Evolutionary conservation across 306 rosid genomes (phyloP).

Genomic region (Glycine tomentella): DNA sequence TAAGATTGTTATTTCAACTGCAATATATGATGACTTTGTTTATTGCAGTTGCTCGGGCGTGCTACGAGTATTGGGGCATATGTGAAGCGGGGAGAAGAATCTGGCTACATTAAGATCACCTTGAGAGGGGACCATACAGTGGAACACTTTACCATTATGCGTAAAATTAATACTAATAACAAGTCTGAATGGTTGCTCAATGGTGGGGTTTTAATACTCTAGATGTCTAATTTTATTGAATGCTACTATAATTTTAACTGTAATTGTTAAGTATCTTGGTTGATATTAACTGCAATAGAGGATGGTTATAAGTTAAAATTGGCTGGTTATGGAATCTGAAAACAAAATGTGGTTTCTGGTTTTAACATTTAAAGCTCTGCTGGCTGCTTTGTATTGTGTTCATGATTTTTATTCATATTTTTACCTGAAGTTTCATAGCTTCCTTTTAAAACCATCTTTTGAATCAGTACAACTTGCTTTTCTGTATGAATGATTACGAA

Average conservation of each 20-base stretch:
- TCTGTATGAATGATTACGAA: conserved; percentile 18
- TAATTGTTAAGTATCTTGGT: conserved; percentile 36
- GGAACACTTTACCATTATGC: conserved; percentile 62
- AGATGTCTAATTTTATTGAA: conserved; percentile 12
- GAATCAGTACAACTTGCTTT: neutral
- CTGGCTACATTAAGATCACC: conserved; percentile 72
- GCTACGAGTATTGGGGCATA: conserved; percentile 81
- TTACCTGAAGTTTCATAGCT: conserved; percentile 14
- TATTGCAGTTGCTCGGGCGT: conserved; percentile 82
- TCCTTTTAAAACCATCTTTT: neutral
- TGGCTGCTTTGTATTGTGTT: conserved; percentile 25
- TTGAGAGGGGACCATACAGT: conserved; percentile 75
- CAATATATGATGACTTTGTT: conserved; percentile 42
- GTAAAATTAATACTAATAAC: conserved; percentile 75
- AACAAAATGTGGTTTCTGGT: conserved; percentile 35
- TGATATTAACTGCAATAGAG: conserved; percentile 26
- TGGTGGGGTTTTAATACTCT: conserved; percentile 56
- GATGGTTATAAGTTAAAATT: conserved; percentile 26
- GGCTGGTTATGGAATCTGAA: conserved; percentile 23
- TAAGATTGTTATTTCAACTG: conserved; percentile 24
- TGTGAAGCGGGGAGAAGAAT: conserved; percentile 93
- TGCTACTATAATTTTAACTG: conserved; percentile 13
- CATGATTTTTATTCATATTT: conserved; percentile 20
- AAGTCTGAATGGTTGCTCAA: conserved; percentile 89
- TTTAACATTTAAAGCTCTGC: conserved; percentile 32